Conservation (phyloP, 805 yeast species). For the Kodamaea kakaduensis region DNA sequence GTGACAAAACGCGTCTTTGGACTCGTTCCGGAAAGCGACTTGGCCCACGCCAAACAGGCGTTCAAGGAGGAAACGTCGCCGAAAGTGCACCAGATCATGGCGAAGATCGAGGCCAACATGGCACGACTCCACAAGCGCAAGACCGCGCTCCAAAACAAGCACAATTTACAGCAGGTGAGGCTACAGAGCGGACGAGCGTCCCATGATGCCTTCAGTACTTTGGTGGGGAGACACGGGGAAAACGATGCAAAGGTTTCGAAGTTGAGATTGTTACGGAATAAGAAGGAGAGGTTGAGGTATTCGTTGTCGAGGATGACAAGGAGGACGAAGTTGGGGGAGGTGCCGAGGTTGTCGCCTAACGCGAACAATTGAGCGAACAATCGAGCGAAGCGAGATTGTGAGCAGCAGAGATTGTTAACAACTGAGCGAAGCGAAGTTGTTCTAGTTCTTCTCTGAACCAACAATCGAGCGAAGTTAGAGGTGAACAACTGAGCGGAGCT, state of each 20-base stretch:
- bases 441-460: no score
- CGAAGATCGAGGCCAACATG: constrained; percentile 30
- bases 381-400: no score
- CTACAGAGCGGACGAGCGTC: constrained; percentile 21
- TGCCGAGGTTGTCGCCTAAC: constrained; percentile 1
- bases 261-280: constrained; percentile 37
- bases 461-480: no score
- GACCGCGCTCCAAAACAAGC: constrained; percentile 30
- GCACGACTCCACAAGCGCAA: constrained; percentile 29
- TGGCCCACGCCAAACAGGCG: constrained; percentile 36
- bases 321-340: constrained; percentile 11
- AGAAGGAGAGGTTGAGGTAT: constrained; percentile 43
- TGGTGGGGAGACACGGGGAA: constrained; percentile 5
- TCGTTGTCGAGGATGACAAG: constrained; percentile 24
- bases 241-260: constrained; percentile 33
- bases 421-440: no score
- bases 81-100: constrained; percentile 31
- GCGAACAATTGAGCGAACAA: no score
- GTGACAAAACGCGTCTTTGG: constrained; percentile 46
- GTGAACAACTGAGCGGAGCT: no score
- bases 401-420: no score
- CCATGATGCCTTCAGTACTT: constrained; percentile 8
- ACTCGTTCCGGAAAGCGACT: constrained; percentile 46
- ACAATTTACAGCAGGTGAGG: constrained; percentile 39
- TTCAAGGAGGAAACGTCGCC: constrained; percentile 40